Evolutionary conservation across 2,329 filamentous ascomycete genomes (phyloP).

Genomic region (Fusarium sororula): DNA sequence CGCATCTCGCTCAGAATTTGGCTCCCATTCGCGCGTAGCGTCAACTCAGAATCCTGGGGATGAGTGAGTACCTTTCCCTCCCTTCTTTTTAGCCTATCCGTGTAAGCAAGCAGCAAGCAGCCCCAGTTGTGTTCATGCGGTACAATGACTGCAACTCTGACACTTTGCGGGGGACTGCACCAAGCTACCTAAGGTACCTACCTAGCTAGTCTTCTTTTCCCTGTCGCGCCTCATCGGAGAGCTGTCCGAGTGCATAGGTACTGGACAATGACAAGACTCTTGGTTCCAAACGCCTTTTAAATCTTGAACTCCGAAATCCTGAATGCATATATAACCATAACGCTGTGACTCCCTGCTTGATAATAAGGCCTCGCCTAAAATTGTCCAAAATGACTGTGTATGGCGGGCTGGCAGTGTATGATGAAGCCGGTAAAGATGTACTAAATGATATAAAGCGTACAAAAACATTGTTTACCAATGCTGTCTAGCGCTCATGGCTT

Average conservation of each 20-base stretch:
- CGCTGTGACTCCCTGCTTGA: conserved; percentile 43
- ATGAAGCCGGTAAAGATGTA: background rate
- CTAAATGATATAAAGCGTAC: background rate
- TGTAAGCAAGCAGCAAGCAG: conserved; percentile 15
- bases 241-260: conserved; percentile 21
- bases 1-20: background rate
- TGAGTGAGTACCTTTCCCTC: conserved; percentile 18
- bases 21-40: background rate
- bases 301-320: conserved; percentile 23
- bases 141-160: conserved; percentile 36
- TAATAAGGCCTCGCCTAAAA: conserved; percentile 22
- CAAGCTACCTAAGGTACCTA: background rate
- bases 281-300: conserved; percentile 26
- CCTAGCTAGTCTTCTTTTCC: conserved; percentile 7
- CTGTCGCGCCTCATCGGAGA: conserved; percentile 25
- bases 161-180: conserved; percentile 38
- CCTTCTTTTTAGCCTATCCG: conserved; percentile 30
- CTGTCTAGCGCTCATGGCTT: conserved; percentile 21
- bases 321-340: conserved; percentile 32
- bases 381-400: conserved; percentile 3
- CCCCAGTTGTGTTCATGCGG: conserved; percentile 31
- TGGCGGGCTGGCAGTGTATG: background rate
- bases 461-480: background rate
- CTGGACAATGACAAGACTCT: conserved; percentile 4
- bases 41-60: conserved; percentile 8